Conservation (phyloP, 345 rosid genomes). For the Rhizophora apiculata region DNA sequence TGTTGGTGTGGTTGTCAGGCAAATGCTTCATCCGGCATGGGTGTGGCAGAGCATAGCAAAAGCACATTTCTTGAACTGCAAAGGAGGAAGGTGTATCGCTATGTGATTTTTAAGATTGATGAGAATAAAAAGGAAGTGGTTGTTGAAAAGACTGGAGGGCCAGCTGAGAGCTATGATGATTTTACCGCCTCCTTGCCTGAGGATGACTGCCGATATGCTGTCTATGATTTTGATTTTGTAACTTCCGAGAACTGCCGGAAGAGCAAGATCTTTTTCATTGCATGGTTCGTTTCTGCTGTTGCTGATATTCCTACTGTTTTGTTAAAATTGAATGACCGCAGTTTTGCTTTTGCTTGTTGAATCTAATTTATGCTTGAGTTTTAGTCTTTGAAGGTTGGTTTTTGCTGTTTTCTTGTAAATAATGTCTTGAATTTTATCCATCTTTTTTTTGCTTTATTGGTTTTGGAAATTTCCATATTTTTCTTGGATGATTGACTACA, state of each 20-base stretch:
- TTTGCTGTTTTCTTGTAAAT: background rate
- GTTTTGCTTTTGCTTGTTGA: background rate
- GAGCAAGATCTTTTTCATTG: constrained; percentile 9
- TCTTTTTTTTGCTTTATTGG: too few relatives aligned
- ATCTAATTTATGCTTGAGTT: background rate
- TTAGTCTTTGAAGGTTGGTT: background rate
- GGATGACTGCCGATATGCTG: constrained; percentile 18
- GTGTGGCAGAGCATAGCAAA: constrained; percentile 8
- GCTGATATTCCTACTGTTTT: background rate
- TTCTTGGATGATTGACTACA: too few relatives aligned
- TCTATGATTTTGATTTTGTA: constrained; percentile 16
- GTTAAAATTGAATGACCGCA: background rate
- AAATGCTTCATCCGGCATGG: constrained; percentile 15
- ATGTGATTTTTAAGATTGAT: constrained; percentile 2
- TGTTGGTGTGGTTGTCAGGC: background rate
- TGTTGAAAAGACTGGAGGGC: constrained; percentile 14
- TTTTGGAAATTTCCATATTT: too few relatives aligned
- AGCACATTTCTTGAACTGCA: constrained; percentile 5
- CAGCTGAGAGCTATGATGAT: constrained; percentile 12
- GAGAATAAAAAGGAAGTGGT: constrained; percentile 5
- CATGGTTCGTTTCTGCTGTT: constrained; percentile 8
- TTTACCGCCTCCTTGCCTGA: constrained; percentile 12
- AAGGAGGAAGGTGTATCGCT: background rate
- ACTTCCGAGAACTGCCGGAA: constrained; percentile 13
- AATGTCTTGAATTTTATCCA: too few relatives aligned